phyloP scores from a whole-genome alignment of 768 basidiomycete species.

The Solioccasus polychromus region DNA sequence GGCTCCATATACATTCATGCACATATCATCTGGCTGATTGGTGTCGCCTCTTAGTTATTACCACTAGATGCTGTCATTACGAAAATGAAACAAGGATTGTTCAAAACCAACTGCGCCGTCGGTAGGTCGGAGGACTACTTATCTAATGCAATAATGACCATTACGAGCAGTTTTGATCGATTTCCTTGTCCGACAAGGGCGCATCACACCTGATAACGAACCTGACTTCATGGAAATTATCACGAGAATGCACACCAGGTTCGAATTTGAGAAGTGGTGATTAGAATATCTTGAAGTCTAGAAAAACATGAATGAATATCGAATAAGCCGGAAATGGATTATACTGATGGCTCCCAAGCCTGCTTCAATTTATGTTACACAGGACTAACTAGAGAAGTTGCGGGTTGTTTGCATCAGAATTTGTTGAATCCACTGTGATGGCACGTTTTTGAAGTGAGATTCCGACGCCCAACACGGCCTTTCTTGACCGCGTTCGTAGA shows the following conservation, averaged over 20 bases:
- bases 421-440: no score
- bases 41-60: conserved; percentile 50
- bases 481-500: no score
- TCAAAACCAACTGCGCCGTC: conserved; percentile 92
- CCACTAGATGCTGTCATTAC: conserved; percentile 57
- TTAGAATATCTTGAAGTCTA: neutral
- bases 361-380: no score
- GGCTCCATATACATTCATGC: conserved; percentile 11
- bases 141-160: conserved; percentile 2
- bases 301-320: no score
- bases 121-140: conserved; percentile 42
- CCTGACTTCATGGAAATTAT: conserved; percentile 75
- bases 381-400: no score
- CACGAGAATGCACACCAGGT: conserved; percentile 69
- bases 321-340: no score
- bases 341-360: no score
- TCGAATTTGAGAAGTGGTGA: conserved; percentile 59
- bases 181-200: conserved; percentile 82
- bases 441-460: no score
- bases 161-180: conserved; percentile 74
- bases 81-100: conserved; percentile 65
- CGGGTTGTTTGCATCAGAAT: no score
- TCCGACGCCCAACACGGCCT: no score
- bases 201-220: conserved; percentile 86
- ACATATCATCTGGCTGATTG: neutral